Base-by-base conservation (phyloP, 2,329 filamentous ascomycete genomes). In the Aureobasidium leucospermi region DNA sequence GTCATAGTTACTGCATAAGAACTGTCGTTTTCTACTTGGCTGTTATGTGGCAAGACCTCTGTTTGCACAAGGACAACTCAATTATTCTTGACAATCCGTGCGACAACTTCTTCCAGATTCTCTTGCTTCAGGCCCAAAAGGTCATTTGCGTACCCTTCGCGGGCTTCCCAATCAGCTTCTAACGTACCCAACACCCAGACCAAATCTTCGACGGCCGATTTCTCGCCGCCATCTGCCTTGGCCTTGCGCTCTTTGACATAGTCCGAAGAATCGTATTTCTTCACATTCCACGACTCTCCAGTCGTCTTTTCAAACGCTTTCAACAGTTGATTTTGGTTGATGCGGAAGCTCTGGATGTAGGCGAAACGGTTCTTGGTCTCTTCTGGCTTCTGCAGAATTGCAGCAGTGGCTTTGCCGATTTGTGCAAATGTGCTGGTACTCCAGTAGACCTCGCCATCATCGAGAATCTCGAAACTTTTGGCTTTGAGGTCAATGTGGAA, bases 301-400 rank as follows among this genome's bases (percentile, higher is more conserved):
- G 79, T 81, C 10, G 76, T 71, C 60, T 79, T 77, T 69, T 88
- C 81, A 2, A 81, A 71, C 0, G 76, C 67, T 11, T 72, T 69
- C 1, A 87, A 67, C 1, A 88, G 70, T 63, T 86, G 76, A 16
- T 81, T 81, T 69, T 86, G 84, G 1, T 79, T 79, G 0, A 79
- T 77, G 32, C 78, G 78, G 64, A 85, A 82, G 0, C 80, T 84
- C 2, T 81, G 78, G 15, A 86, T 71, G 53, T 77, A 78, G 32
- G 88, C 68, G 67, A 84, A 82, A 62, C 80, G 75, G 68, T 87
- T 87, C 38, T 75, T 78, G 0, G 82, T 85, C 60, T 77, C 71
- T 1, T 59, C 57, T 0, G 78, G 75, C 70, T 76, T 65, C 73
- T 73, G 66, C 15, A 87, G 69, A 28, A 83, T 72, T 6, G 76